A percentile compares a stretch with the other conserved stretches of the same genome.
These are phyloP conservation scores for Candolleomyces eurysporus DNA, from an alignment of 768 basidiomycete genomes.

Conservation along the genomic window DNA sequence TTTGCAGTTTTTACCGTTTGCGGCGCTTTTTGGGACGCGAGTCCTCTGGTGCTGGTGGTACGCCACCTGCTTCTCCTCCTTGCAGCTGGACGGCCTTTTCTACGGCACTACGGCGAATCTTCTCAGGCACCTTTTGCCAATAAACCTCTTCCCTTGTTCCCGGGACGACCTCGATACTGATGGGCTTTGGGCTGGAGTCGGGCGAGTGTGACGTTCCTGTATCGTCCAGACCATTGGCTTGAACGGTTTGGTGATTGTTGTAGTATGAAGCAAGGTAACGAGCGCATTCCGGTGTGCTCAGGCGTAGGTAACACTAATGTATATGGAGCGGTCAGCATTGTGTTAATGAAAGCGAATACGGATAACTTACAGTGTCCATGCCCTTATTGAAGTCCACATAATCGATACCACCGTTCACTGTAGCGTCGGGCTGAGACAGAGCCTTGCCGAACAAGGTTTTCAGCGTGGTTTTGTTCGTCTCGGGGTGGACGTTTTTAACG, in stretches of 20 bases:
- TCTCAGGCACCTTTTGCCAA: slow-evolving; percentile 79
- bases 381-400: slow-evolving; percentile 82
- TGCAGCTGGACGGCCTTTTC: slow-evolving; percentile 34
- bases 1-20: not conserved
- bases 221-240: slow-evolving; percentile 57
- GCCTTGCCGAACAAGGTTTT: slow-evolving; percentile 53
- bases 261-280: slow-evolving; percentile 46
- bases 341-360: not conserved
- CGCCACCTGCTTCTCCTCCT: not conserved
- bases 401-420: slow-evolving; percentile 45
- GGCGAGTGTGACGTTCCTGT: slow-evolving; percentile 28
- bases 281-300: slow-evolving; percentile 52
- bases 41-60: not conserved
- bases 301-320: slow-evolving; percentile 68
- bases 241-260: slow-evolving; percentile 28
- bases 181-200: slow-evolving; percentile 16
- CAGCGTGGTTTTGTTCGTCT: slow-evolving; percentile 81
- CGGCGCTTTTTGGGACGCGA: not conserved
- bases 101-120: slow-evolving; percentile 61
- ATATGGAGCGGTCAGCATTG: not conserved
- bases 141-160: slow-evolving; percentile 71
- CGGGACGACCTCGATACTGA: slow-evolving; percentile 53
- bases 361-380: slow-evolving; percentile 59
- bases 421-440: slow-evolving; percentile 21
- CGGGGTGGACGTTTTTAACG: slow-evolving; percentile 64